phyloP scores from a whole-genome alignment of 176 grass and related monocot species.

The Aechmea fasciata region DNA sequence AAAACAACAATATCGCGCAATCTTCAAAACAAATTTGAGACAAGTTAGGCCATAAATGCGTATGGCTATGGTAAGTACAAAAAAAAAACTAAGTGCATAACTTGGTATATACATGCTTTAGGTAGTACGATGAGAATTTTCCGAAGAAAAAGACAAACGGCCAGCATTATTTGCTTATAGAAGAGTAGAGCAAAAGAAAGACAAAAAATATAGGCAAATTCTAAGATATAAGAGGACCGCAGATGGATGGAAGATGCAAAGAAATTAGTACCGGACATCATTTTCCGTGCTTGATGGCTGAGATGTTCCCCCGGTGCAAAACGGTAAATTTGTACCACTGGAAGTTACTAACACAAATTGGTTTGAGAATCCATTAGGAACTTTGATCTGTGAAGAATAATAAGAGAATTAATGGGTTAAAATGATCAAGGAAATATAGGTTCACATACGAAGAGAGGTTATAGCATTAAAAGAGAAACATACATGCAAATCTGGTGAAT shows the following conservation, averaged over 20 bases:
- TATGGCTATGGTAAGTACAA: neutral
- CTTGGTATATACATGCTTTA: neutral
- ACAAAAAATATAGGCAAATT: neutral
- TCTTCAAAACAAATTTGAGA: slow-evolving; percentile 26
- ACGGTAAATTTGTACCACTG: slow-evolving; percentile 46
- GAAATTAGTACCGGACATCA: slow-evolving; percentile 44
- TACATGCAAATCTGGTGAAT: slow-evolving; percentile 56
- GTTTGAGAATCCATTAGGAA: slow-evolving; percentile 64
- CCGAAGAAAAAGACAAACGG: no score
- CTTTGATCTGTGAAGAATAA: slow-evolving; percentile 50
- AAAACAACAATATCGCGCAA: slow-evolving; percentile 85
- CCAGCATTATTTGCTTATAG: neutral
- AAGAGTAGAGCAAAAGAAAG: neutral
- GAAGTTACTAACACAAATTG: slow-evolving; percentile 80
- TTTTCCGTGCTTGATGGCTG: slow-evolving; percentile 37
- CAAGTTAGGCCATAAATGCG: neutral
- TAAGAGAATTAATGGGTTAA: slow-evolving; percentile 15
- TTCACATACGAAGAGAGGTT: no score
- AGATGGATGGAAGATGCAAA: neutral
- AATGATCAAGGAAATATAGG: neutral
- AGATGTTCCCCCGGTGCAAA: slow-evolving; percentile 38
- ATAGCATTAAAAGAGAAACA: neutral
- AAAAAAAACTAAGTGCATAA: neutral
- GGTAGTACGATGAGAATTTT: neutral
- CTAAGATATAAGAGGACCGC: neutral